Conservation (phyloP, 2,329 filamentous ascomycete species). For the Aureobasidium melanogenum region DNA sequence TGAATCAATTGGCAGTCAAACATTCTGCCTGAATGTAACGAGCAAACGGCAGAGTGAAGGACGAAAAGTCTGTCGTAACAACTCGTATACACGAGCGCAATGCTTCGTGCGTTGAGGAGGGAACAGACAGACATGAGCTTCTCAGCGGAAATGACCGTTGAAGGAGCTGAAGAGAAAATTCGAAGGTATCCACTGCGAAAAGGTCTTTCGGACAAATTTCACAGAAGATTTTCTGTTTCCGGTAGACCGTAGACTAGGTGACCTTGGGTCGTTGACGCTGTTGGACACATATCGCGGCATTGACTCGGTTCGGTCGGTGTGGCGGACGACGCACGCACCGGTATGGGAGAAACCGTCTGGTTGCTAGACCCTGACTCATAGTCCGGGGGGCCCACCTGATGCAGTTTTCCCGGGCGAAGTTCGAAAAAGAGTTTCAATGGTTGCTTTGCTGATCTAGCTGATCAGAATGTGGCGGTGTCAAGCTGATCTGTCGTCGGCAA, state of each 20-base stretch:
- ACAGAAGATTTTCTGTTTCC: background rate
- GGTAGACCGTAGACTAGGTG: background rate
- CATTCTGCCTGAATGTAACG: background rate
- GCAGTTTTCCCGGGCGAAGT: background rate
- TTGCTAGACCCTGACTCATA: slow-evolving; percentile 7
- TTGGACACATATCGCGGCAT: background rate
- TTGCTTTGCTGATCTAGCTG: background rate
- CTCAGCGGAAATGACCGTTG: background rate
- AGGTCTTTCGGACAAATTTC: background rate
- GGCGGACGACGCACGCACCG: background rate
- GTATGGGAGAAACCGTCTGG: background rate
- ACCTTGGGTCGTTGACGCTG: background rate
- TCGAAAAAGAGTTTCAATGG: background rate
- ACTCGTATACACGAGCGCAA: too few relatives aligned
- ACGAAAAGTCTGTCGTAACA: background rate
- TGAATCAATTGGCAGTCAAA: background rate
- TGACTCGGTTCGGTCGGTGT: slow-evolving; percentile 2
- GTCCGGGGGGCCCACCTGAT: background rate
- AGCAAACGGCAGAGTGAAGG: background rate
- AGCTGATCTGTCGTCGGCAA: background rate
- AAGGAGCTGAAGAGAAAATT: background rate
- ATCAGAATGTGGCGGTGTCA: background rate
- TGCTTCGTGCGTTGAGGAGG: too few relatives aligned
- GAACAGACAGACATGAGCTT: background rate
- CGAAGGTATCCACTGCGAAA: background rate